Base-by-base conservation (phyloP, 176 grass and related monocot species). In the Oropetium thomaeum region DNA sequence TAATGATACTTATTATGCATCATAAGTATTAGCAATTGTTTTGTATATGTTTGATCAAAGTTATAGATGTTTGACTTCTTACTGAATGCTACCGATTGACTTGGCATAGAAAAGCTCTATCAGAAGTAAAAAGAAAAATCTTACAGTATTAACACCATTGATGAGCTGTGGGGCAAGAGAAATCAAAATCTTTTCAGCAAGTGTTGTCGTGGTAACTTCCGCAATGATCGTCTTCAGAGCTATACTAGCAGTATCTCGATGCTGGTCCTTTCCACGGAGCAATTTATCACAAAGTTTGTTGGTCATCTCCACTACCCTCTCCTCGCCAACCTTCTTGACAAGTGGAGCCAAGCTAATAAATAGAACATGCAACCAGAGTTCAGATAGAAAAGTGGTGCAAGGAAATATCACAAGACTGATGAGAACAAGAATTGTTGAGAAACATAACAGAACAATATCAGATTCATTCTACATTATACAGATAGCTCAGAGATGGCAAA, bases 221-320 rank as follows among this genome's bases (percentile, higher is more conserved):
- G 85, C 83, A 78, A 92, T 85, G 65, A 95, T 99, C 22, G 91
- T 99, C 87, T 99, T 99, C 75, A 99, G 43, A 62, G 89, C 96
- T 85, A 99, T 99, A 78, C 91, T 95, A 81, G 96, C 96, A 82
- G 84, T 99, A 85, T 99, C 96, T 49, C 96, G 86, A 90, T 95
- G 89, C 54, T 93, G 96, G 26, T 99, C 96, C 85, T 99, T 99
- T n/a, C 96, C 96, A 55, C 92, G 88, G 23, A 99, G 79, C 80
- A 99, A 86, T 71, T 99, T 99, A 77, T 92, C 89, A 76, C 86
- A 95, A 65, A 99, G 91, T 83, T 92, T 99, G 59, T 88, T 88
- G 32, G 87, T 85, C 96, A 99, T 99, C 43, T 99, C 91, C 67
- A 95, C 71, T 59, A 94, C 88, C 77, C 82, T 99, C 25, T 95